phyloP scores from a whole-genome alignment of 2,329 filamentous ascomycete species.

The Zasmidium cellare region DNA sequence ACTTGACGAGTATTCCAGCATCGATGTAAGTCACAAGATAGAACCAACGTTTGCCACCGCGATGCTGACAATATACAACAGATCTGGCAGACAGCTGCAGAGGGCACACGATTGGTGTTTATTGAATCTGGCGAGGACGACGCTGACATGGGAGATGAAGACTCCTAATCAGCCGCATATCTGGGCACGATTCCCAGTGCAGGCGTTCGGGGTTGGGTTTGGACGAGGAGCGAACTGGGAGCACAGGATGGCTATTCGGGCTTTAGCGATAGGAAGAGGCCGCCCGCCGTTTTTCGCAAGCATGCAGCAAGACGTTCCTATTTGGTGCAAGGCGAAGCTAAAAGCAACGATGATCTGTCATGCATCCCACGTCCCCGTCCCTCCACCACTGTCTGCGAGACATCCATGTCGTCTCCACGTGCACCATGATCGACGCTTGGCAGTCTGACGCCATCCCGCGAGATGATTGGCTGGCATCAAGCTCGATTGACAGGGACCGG shows the following conservation, averaged over 20 bases:
- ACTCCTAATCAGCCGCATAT: constrained; percentile 22
- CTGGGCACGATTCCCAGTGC: not conserved
- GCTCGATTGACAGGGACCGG: not conserved
- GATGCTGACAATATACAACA: constrained; percentile 37
- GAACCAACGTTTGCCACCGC: not conserved
- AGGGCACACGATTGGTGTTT: constrained; percentile 56
- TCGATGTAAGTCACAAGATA: constrained; percentile 71
- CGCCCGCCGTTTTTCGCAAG: constrained; percentile 13
- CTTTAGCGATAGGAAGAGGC: constrained; percentile 22
- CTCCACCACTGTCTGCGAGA: not conserved
- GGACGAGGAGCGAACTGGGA: not conserved
- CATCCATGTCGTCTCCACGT: not conserved
- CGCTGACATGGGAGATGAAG: constrained; percentile 36
- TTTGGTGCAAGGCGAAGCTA: not conserved
- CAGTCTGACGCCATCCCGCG: not conserved
- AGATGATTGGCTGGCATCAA: not conserved
- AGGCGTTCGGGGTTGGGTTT: constrained; percentile 17
- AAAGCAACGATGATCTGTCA: not conserved
- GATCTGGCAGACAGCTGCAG: constrained; percentile 58
- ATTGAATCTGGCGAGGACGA: constrained; percentile 54
- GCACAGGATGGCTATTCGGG: not conserved
- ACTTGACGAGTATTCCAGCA: constrained; percentile 81
- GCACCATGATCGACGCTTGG: not conserved
- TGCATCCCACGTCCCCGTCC: not conserved
- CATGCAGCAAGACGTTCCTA: not conserved